These are phyloP conservation scores for Lasiodiplodia gonubiensis DNA, from an alignment of 2,329 filamentous ascomycete genomes.

Conservation along the genomic window DNA sequence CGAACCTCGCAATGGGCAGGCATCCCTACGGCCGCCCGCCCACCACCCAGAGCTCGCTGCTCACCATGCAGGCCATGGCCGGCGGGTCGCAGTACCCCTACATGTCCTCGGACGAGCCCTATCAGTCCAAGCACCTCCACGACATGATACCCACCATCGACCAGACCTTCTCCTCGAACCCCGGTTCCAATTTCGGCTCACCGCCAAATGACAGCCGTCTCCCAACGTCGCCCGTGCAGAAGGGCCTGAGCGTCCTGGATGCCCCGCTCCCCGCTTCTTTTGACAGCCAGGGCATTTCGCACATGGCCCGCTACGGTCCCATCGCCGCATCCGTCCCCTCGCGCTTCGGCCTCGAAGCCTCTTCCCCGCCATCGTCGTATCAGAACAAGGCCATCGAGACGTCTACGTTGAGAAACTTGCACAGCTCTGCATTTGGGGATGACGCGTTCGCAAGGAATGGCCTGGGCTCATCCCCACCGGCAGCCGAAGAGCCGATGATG, in stretches of 20 bases:
- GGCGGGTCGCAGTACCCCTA: conserved; percentile 47
- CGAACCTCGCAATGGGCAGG: conserved; percentile 65
- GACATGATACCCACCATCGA: conserved; percentile 63
- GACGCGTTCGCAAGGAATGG: conserved; percentile 65
- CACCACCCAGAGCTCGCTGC: conserved; percentile 72
- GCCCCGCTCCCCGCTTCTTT: conserved; percentile 93
- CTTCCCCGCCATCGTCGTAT: conserved; percentile 72
- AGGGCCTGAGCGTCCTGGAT: conserved; percentile 86
- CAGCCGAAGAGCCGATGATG: conserved; percentile 67
- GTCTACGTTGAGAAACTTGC: conserved; percentile 64
- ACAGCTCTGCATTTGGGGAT: conserved; percentile 71
- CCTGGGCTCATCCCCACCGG: conserved; percentile 60
- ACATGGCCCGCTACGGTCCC: conserved; percentile 85
- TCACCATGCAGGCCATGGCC: conserved; percentile 61
- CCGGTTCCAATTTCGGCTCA: conserved; percentile 76
- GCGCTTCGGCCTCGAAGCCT: conserved; percentile 87
- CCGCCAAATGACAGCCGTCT: conserved; percentile 76
- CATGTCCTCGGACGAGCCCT: conserved; percentile 50
- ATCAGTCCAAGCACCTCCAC: conserved; percentile 47
- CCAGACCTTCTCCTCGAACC: conserved; percentile 63
- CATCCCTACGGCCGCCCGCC: conserved; percentile 61
- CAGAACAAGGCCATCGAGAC: conserved; percentile 66
- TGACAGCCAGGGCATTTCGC: conserved; percentile 93
- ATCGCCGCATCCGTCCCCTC: conserved; percentile 92
- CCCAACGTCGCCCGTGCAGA: conserved; percentile 76